Conservation (phyloP, 257 asterid species). For the Solanum phureja region DNA sequence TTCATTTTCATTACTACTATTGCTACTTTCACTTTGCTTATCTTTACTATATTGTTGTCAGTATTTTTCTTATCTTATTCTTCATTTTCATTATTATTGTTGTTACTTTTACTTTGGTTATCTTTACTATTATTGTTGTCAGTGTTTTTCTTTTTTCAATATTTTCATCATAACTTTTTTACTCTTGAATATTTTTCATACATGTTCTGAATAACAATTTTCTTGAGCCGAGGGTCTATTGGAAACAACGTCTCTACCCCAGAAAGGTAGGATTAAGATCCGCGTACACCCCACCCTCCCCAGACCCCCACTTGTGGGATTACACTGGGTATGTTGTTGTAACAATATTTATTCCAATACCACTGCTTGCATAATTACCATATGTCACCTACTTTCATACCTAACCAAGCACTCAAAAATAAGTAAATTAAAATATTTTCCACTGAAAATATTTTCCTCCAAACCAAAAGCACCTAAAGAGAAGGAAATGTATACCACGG, state of each 20-base stretch:
- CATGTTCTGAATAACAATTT: not conserved
- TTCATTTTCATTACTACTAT: not conserved
- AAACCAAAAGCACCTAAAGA: not conserved
- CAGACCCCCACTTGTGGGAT: not conserved
- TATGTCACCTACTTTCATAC: not conserved
- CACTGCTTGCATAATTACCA: not conserved
- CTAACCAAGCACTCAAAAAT: not conserved
- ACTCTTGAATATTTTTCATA: not conserved
- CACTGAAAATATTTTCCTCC: not conserved
- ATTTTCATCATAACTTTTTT: not conserved
- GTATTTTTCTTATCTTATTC: not conserved
- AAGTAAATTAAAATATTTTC: not conserved
- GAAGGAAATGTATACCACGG: constrained; percentile 35
- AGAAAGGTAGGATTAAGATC: not conserved
- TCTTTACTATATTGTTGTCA: not conserved
- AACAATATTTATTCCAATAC: not conserved
- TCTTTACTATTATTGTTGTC: not conserved
- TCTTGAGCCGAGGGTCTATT: not conserved
- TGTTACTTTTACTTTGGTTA: not conserved
- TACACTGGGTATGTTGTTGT: not conserved
- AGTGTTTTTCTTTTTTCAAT: not conserved
- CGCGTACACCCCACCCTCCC: not conserved
- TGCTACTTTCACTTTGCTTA: not conserved
- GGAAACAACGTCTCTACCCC: not conserved
- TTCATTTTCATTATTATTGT: not conserved